phyloP scores from a whole-genome alignment of 352 stramenopile genomes.

The Vaucheria bursata region DNA sequence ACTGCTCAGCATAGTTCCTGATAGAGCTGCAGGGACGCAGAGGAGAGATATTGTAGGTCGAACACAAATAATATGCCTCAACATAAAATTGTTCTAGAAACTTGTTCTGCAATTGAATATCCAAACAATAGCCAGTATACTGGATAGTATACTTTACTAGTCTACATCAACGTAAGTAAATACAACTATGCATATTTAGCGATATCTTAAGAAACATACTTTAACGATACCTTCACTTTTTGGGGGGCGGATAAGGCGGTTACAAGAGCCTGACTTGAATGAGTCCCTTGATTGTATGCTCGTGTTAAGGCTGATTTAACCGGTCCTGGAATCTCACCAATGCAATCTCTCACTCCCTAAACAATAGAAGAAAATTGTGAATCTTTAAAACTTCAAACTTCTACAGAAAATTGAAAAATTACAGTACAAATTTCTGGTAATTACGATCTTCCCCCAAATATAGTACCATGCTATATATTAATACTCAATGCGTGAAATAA shows the following conservation, averaged over 20 bases:
- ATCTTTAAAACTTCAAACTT: slow-evolving; percentile 6
- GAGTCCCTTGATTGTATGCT: slow-evolving; percentile 29
- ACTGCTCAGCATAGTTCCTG: not conserved
- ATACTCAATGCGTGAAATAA: not conserved
- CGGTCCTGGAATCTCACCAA: slow-evolving; percentile 2
- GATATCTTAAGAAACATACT: not conserved
- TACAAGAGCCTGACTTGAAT: slow-evolving; percentile 37
- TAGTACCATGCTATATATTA: not conserved
- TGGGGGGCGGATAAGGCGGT: slow-evolving; percentile 31
- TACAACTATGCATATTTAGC: too few relatives aligned
- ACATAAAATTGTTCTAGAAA: too few relatives aligned
- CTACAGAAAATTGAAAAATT: slow-evolving; percentile 25
- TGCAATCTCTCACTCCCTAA: slow-evolving; percentile 3
- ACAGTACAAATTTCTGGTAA: slow-evolving; percentile 9
- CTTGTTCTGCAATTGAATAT: too few relatives aligned
- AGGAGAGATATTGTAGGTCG: not conserved
- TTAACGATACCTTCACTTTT: slow-evolving; percentile 18
- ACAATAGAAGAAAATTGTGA: slow-evolving; percentile 14
- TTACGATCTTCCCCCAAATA: not conserved
- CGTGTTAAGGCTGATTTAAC: slow-evolving; percentile 38
- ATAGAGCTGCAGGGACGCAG: not conserved
- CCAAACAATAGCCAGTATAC: not conserved
- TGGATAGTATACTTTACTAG: too few relatives aligned
- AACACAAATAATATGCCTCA: not conserved
- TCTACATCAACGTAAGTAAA: too few relatives aligned